Conservation (phyloP, 768 basidiomycete species). For the Boletus patriciae region DNA sequence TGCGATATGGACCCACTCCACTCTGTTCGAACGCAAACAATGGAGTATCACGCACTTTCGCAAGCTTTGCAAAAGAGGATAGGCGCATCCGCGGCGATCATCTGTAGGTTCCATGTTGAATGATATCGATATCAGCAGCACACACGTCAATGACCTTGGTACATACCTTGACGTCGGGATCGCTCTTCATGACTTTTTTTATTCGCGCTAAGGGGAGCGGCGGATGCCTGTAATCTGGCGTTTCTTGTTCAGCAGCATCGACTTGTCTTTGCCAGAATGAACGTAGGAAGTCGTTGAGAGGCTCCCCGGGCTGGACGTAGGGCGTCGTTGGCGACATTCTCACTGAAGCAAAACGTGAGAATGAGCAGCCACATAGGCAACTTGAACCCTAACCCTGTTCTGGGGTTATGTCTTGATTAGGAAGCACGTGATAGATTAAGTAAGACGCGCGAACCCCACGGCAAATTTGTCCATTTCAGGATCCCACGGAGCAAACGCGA, state of each 20-base stretch:
- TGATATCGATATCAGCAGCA: not conserved
- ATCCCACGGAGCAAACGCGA: no score
- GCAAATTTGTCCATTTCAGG: no score
- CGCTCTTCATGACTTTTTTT: conserved; percentile 99
- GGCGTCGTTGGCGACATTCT: conserved; percentile 46
- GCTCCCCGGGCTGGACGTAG: conserved; percentile 80
- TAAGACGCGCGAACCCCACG: no score
- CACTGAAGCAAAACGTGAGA: conserved; percentile 23
- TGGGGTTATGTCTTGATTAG: conserved; percentile 15
- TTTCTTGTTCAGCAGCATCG: conserved; percentile 83
- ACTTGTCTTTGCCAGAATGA: conserved; percentile 92
- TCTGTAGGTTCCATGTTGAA: conserved; percentile 46
- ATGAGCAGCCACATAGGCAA: not conserved
- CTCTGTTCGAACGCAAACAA: not conserved
- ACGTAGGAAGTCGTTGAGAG: conserved; percentile 81
- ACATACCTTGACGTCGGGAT: conserved; percentile 91
- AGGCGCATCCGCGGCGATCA: conserved; percentile 98
- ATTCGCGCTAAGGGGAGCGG: conserved; percentile 92
- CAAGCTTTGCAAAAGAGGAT: conserved; percentile 98
- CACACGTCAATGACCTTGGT: not conserved
- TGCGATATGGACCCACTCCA: not conserved
- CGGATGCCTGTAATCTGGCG: conserved; percentile 84
- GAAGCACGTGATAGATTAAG: not conserved
- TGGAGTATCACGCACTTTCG: conserved; percentile 70
- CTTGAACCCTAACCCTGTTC: conserved; percentile 28